These are phyloP conservation scores for Colletotrichum sojae DNA, from an alignment of 2,329 filamentous ascomycete species.

Conservation along the genomic window DNA sequence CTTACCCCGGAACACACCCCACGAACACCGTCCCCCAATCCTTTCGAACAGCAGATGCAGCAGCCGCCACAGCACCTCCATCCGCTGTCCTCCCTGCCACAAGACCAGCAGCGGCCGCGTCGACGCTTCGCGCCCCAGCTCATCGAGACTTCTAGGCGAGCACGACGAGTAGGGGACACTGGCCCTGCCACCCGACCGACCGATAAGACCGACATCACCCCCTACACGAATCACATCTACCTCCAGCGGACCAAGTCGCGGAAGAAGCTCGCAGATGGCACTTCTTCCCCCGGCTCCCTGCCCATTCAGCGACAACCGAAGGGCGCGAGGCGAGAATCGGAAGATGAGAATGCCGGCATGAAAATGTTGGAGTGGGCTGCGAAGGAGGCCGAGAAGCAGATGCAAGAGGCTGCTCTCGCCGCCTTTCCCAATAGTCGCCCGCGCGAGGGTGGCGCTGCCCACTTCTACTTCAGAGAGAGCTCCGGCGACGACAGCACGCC, in stretches of 20 bases:
- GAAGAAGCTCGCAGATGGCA: conserved; percentile 49
- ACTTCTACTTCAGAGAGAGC: conserved; percentile 78
- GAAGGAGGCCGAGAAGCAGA: conserved; percentile 82
- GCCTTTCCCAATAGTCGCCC: conserved; percentile 82
- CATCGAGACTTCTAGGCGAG: conserved; percentile 83
- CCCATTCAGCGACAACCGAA: conserved; percentile 53
- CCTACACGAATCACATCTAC: conserved; percentile 74
- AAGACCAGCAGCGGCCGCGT: conserved; percentile 33
- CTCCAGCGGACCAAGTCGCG: conserved; percentile 59
- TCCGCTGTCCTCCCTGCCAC: conserved; percentile 79
- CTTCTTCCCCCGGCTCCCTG: conserved; percentile 43
- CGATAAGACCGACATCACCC: conserved; percentile 81
- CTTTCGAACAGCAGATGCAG: conserved; percentile 45
- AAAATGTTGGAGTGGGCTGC: conserved; percentile 86
- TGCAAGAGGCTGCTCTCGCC: conserved; percentile 82
- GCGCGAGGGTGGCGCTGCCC: conserved; percentile 78
- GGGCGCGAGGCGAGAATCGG: conserved; percentile 74
- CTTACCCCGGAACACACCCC: conserved; percentile 69
- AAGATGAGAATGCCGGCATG: conserved; percentile 81
- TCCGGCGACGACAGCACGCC: conserved; percentile 68
- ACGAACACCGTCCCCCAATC: conserved; percentile 60
- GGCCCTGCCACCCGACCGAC: conserved; percentile 73
- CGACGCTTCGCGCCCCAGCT: conserved; percentile 82
- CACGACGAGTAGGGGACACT: conserved; percentile 75
- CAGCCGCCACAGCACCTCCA: conserved; percentile 49